Percentiles rank a stretch among this genome's conserved stretches.
phyloP scores from a whole-genome alignment of 2,329 filamentous ascomycete genomes.

The Trichoderma harzianum region DNA sequence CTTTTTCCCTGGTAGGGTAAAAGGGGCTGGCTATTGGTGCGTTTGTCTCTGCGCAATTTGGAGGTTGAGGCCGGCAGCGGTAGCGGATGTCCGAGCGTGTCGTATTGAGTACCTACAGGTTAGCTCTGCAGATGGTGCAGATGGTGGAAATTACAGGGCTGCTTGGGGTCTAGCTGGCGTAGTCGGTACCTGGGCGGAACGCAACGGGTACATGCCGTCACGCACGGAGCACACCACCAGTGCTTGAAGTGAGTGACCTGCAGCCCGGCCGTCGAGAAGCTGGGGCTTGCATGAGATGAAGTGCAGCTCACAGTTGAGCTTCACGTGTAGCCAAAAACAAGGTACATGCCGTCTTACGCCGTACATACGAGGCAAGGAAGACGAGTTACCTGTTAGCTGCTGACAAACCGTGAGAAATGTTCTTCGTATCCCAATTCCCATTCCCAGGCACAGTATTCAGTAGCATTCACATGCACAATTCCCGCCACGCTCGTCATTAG shows the following conservation, averaged over 20 bases:
- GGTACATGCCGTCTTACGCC: not conserved
- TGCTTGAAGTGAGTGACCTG: not conserved
- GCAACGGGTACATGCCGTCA: not conserved
- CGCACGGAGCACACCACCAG: constrained; percentile 3
- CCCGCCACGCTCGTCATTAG: not conserved
- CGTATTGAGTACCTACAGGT: not conserved
- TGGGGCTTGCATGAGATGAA: constrained; percentile 10
- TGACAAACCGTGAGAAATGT: not conserved
- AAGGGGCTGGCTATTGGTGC: constrained; percentile 18
- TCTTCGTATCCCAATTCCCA: not conserved
- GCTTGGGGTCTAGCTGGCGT: not conserved
- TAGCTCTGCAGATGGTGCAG: not conserved
- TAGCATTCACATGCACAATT: not conserved
- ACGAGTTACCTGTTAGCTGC: not conserved
- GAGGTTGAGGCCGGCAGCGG: not conserved
- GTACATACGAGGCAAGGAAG: not conserved
- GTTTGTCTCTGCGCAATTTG: constrained; percentile 12
- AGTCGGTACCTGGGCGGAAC: not conserved
- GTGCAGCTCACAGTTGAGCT: not conserved
- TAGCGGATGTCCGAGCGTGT: not conserved
- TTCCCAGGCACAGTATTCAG: not conserved
- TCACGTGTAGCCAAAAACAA: not conserved
- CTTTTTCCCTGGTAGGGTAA: constrained; percentile 4
- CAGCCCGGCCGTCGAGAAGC: not conserved
- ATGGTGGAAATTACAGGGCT: not conserved